Percentiles rank a stretch among this genome's conserved stretches.
phyloP scores from a whole-genome alignment of 306 rosid species.

The Fragaria vesca region DNA sequence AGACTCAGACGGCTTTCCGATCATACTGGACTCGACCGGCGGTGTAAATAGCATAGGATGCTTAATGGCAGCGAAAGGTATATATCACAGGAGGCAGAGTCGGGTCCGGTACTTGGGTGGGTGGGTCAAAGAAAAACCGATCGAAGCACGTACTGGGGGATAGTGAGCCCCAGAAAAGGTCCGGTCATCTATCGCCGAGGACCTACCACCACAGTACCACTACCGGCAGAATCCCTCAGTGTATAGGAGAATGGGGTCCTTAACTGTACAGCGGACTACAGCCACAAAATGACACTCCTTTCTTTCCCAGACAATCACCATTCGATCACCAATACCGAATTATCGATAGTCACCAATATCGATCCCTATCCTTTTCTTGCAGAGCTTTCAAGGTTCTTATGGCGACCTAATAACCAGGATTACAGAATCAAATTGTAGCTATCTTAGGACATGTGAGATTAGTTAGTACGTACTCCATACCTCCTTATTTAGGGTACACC shows the following conservation, averaged over 20 bases:
- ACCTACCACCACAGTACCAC: background rate
- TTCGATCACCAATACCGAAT: background rate
- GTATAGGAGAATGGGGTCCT: background rate
- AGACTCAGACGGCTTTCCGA: background rate
- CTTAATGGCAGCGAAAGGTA: background rate
- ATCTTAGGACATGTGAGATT: background rate
- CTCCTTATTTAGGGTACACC: background rate
- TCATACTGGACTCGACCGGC: background rate
- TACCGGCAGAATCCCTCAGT: background rate
- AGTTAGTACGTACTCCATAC: background rate
- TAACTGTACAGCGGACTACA: background rate
- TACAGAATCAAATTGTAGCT: background rate
- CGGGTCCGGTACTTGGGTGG: background rate
- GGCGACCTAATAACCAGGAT: background rate
- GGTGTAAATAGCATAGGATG: background rate
- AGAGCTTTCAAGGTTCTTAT: background rate
- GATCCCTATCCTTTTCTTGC: background rate
- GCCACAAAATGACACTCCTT: background rate
- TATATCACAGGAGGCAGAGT: background rate
- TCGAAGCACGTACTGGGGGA: background rate
- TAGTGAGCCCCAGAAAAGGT: conserved; percentile 1
- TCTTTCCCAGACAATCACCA: background rate
- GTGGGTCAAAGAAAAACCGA: background rate
- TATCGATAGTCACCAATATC: background rate
- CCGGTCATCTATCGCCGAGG: background rate